A percentile compares a stretch with the other conserved stretches of the same genome.
Conservation (phyloP, 2,329 filamentous ascomycete genomes). For the Cladorrhinum sp. region DNA sequence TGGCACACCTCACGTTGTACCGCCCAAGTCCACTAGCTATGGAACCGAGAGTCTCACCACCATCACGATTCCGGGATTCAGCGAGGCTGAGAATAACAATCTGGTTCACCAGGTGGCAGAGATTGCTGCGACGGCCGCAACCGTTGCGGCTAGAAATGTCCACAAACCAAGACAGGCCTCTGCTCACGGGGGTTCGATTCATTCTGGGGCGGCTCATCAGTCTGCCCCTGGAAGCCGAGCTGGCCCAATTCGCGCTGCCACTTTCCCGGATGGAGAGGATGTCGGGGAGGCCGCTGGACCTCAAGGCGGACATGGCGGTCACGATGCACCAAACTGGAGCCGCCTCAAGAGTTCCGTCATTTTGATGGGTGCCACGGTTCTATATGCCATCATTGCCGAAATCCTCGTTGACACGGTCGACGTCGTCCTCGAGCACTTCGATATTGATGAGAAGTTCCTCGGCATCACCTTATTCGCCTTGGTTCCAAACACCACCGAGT, state of each 20-base stretch:
- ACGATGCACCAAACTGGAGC: constrained; percentile 99
- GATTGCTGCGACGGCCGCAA: constrained; percentile 86
- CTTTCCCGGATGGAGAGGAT: constrained; percentile 47
- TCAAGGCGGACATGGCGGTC: constrained; percentile 63
- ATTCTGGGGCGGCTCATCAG: constrained; percentile 18
- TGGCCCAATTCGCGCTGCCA: constrained; percentile 36
- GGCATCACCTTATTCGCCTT: constrained; percentile 95
- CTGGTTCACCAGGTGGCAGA: constrained; percentile 87
- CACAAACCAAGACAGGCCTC: constrained; percentile 17
- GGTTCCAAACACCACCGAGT: constrained; percentile 97
- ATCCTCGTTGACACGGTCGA: constrained; percentile 97
- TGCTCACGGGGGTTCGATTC: constrained; percentile 16
- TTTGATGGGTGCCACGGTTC: constrained; percentile 78
- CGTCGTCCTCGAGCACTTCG: constrained; percentile 84
- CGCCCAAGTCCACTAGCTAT: constrained; percentile 59
- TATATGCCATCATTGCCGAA: constrained; percentile 96
- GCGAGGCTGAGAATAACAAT: constrained; percentile 75
- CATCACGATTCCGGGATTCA: constrained; percentile 65
- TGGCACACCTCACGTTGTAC: constrained; percentile 69
- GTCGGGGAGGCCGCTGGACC: constrained; percentile 39
- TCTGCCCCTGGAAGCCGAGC: constrained; percentile 27
- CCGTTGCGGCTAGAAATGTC: constrained; percentile 79
- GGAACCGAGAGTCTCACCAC: constrained; percentile 40
- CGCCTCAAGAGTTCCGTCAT: constrained; percentile 87
- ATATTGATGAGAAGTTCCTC: constrained; percentile 95